Evolutionary conservation across 148 eudicot species (phyloP).

Genomic region (Camellia japonica): DNA sequence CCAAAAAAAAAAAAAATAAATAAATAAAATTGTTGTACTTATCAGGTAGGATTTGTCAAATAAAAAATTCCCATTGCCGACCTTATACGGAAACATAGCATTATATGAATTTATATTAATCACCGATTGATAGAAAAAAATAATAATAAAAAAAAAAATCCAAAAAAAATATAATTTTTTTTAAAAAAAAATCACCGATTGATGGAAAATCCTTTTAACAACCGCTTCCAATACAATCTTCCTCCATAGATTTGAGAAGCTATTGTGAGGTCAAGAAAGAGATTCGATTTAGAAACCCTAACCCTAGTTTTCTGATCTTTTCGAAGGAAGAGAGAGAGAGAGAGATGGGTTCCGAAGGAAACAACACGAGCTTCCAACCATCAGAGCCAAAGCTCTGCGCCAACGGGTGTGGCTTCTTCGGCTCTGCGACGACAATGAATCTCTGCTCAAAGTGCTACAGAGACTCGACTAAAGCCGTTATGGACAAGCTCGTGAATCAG

Average conservation of each 20-base stretch:
- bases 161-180: too few relatives aligned
- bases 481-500: slow-evolving; percentile 27
- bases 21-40: too few relatives aligned
- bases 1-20: too few relatives aligned
- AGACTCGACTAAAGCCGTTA: slow-evolving; percentile 39
- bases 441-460: slow-evolving; percentile 64
- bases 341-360: slow-evolving; percentile 40
- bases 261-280: neutral
- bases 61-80: neutral
- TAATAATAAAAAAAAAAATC: too few relatives aligned
- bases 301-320: neutral
- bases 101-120: too few relatives aligned
- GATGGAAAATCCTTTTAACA: too few relatives aligned
- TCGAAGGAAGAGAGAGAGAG: neutral
- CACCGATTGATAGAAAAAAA: too few relatives aligned
- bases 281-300: neutral
- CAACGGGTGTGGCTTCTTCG: slow-evolving; percentile 69
- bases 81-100: neutral
- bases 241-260: too few relatives aligned
- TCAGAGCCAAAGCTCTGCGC: slow-evolving; percentile 52
- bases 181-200: too few relatives aligned
- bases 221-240: too few relatives aligned
- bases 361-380: slow-evolving; percentile 44
- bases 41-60: too few relatives aligned
- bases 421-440: slow-evolving; percentile 48